Evolutionary conservation across 2,329 filamentous ascomycete genomes (phyloP), one percentile per base, ranked within the genome.

Genomic region (Penicillium sp.): DNA sequence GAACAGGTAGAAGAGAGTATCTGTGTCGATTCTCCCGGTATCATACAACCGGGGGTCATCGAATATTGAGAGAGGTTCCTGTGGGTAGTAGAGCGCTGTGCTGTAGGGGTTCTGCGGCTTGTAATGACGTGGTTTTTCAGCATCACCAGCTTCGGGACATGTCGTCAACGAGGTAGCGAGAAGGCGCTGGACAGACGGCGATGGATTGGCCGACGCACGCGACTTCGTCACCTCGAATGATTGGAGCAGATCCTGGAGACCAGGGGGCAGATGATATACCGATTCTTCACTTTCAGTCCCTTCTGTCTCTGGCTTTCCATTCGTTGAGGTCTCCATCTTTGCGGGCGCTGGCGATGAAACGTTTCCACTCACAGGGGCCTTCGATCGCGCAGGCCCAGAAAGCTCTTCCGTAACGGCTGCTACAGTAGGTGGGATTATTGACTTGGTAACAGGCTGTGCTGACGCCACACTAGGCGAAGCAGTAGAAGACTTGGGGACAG

Each of bases 1-100:
- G 72, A 98, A 98, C 40, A 95, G 87, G 72, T 98, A 98, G 72
- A 98, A 98, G 9, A 98, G 77, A 28, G 91, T 95, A 65, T 98
- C 93, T 0, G 90, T 89, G 63, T 98, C 93, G 53, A 98, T 91
- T 51, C 88, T 81, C 24, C 81, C 71, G 3, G 70, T 74, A 40
- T 74, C 80, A 70, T 96, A 98, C 53, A 98, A 72, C 41, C 87
- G 78, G 31, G 88, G 87, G 69, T 98, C 89, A 61, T 96, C 89
- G 60, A 97, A 91, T 57, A 97, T 88, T 2, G 85, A 75, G 37
- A 96, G 76, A n/a, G 90, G 86, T 65, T 96, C 89, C 64, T 94
- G 88, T 6, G 93, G 93, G 69, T 95, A 98, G 59, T 93, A 87
- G 7, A 87, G 76, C 3, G 84, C 84, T 5, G 86, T 86, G 61